Evolutionary conservation across 345 rosid genomes (phyloP).

Genomic region (Brassica carinata): DNA sequence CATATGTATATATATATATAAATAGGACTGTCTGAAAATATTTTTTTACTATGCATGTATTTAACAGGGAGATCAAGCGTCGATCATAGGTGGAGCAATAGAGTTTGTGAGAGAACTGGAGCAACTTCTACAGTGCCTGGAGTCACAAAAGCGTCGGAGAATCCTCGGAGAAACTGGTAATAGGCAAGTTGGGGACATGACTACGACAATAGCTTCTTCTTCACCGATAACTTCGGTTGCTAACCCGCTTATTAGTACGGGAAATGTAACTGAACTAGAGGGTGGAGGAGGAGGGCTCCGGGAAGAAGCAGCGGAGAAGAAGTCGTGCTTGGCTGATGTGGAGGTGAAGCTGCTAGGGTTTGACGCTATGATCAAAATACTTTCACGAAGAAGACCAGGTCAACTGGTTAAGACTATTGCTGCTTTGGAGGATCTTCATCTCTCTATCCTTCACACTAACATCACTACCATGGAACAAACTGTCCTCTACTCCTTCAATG

Average conservation of each 20-base stretch:
- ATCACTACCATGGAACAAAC: conserved; percentile 2
- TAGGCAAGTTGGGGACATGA: conserved; percentile 1
- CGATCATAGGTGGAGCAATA: conserved; percentile 96
- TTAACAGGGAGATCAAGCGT: conserved; percentile 91
- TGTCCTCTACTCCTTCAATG: background rate
- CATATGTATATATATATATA: background rate
- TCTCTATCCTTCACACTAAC: conserved; percentile 4
- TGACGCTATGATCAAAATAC: background rate
- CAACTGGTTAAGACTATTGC: background rate
- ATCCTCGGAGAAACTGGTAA: background rate
- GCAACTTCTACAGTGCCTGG: conserved; percentile 49
- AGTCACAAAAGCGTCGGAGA: conserved; percentile 2
- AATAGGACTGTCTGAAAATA: background rate
- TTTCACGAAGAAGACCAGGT: background rate
- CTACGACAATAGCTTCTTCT: background rate
- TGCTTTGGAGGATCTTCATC: conserved; percentile 2
- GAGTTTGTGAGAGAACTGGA: conserved; percentile 91
- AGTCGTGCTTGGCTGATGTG: conserved; percentile 1
- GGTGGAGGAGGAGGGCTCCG: background rate
- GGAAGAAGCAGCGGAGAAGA: background rate
- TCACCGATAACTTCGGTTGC: background rate
- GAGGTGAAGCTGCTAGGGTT: conserved; percentile 3
- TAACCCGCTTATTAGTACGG: background rate
- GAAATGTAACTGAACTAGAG: background rate
- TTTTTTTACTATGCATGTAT: background rate